A percentile compares a stretch with the other conserved stretches of the same genome.
Conservation (phyloP, 2,329 filamentous ascomycete species). For the Trichoderma polysporum region DNA sequence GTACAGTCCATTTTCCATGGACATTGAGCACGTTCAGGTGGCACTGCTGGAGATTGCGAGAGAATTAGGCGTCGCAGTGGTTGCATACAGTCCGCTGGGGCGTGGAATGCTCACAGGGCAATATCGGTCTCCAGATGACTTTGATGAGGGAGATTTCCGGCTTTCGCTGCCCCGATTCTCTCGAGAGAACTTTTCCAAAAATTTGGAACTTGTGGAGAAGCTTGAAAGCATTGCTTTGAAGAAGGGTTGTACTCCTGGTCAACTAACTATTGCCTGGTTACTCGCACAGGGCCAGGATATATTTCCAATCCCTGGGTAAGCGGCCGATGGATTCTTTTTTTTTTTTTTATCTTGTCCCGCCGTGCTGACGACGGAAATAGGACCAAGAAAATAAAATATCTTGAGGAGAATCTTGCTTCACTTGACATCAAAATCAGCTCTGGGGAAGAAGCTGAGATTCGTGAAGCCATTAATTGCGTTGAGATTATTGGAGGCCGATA, state of each 20-base stretch:
- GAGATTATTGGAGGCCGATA: too few relatives aligned
- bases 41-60: background rate
- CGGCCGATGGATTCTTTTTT: too few relatives aligned
- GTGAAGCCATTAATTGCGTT: too few relatives aligned
- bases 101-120: background rate
- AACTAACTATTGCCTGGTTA: background rate
- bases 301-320: background rate
- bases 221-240: background rate
- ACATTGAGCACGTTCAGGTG: background rate
- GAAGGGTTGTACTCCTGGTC: background rate
- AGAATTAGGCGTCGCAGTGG: background rate
- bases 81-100: background rate
- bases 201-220: background rate
- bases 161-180: background rate
- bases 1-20: background rate
- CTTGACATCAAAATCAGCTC: background rate
- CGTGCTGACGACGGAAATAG: too few relatives aligned
- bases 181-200: background rate
- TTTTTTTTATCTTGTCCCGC: too few relatives aligned
- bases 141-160: background rate
- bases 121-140: background rate
- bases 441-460: background rate
- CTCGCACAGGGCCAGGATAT: background rate
- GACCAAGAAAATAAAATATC: constrained; percentile 42
- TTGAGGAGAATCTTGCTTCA: constrained; percentile 40